A percentile compares a stretch with the other conserved stretches of the same genome.
phyloP scores from a whole-genome alignment of 1,139 yeast species.

The Kodamaea fungicola region DNA sequence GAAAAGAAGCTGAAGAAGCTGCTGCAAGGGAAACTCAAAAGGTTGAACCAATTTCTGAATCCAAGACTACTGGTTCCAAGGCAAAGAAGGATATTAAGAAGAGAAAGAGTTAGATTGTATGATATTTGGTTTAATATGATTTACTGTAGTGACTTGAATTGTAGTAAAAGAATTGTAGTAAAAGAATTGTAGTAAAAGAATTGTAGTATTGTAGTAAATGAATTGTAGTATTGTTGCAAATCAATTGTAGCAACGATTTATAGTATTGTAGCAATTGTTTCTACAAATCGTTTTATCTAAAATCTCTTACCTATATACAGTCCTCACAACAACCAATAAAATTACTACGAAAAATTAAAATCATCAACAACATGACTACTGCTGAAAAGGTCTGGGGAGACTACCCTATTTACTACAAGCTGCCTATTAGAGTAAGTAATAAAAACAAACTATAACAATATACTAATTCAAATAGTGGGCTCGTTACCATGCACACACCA shows the following conservation, averaged over 20 bases:
- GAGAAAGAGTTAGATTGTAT: conserved; percentile 9
- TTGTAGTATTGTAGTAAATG: too few relatives aligned
- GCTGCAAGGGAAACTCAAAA: conserved; percentile 11
- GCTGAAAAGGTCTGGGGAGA: conserved; percentile 46
- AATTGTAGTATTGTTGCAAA: too few relatives aligned
- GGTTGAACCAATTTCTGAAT: conserved; percentile 6
- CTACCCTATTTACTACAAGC: conserved; percentile 58
- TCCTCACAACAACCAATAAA: not conserved
- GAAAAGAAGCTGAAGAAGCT: conserved; percentile 35
- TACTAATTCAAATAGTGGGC: conserved; percentile 56
- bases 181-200: too few relatives aligned
- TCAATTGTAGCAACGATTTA: too few relatives aligned
- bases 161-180: too few relatives aligned
- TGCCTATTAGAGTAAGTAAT: conserved; percentile 61
- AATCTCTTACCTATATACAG: too few relatives aligned
- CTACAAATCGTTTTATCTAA: too few relatives aligned
- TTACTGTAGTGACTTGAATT: too few relatives aligned
- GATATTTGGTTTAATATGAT: too few relatives aligned
- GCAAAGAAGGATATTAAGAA: conserved; percentile 9
- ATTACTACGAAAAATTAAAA: not conserved
- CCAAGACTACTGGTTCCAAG: conserved; percentile 11
- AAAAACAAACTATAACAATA: not conserved
- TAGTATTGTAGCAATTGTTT: too few relatives aligned
- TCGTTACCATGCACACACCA: conserved; percentile 75
- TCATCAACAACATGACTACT: conserved; percentile 10